phyloP scores from a whole-genome alignment of 805 yeast species.

The Brettanomyces anomalus region DNA sequence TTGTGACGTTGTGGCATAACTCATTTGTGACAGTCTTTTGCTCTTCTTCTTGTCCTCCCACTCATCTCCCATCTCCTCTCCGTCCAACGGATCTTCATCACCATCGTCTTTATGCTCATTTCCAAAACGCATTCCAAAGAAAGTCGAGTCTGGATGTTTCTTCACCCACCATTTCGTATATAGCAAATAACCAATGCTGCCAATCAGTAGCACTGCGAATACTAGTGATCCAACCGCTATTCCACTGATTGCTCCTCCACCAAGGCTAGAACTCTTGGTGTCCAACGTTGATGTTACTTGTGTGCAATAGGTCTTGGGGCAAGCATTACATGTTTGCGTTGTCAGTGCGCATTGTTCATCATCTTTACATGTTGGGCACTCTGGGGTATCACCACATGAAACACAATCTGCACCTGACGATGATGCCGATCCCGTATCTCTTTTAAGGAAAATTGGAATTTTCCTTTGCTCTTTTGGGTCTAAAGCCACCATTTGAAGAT shows the following conservation, averaged over 20 bases:
- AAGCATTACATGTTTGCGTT: slow-evolving; percentile 45
- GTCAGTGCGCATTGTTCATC: slow-evolving; percentile 49
- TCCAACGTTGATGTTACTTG: slow-evolving; percentile 17
- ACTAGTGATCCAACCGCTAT: slow-evolving; percentile 71
- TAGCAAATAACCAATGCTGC: slow-evolving; percentile 30
- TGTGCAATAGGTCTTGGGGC: slow-evolving; percentile 48
- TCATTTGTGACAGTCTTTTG: slow-evolving; percentile 22
- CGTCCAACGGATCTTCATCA: slow-evolving; percentile 12
- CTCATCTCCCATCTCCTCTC: background rate
- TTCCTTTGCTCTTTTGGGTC: no score
- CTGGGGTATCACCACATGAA: slow-evolving; percentile 25
- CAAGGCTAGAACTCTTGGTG: slow-evolving; percentile 10
- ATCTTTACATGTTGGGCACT: slow-evolving; percentile 46
- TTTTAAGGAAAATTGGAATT: background rate
- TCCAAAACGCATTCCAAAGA: slow-evolving; percentile 8
- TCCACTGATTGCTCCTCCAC: slow-evolving; percentile 38
- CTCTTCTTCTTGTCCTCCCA: slow-evolving; percentile 12
- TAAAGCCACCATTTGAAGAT: no score
- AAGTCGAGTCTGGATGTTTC: slow-evolving; percentile 23
- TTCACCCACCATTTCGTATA: slow-evolving; percentile 35
- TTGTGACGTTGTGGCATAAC: slow-evolving; percentile 31
- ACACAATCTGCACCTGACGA: slow-evolving; percentile 22
- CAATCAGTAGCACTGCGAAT: slow-evolving; percentile 34
- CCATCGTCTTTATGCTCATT: slow-evolving; percentile 17
- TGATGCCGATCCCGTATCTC: slow-evolving; percentile 14